phyloP scores from a whole-genome alignment of 345 rosid genomes.

The Gossypium australe region DNA sequence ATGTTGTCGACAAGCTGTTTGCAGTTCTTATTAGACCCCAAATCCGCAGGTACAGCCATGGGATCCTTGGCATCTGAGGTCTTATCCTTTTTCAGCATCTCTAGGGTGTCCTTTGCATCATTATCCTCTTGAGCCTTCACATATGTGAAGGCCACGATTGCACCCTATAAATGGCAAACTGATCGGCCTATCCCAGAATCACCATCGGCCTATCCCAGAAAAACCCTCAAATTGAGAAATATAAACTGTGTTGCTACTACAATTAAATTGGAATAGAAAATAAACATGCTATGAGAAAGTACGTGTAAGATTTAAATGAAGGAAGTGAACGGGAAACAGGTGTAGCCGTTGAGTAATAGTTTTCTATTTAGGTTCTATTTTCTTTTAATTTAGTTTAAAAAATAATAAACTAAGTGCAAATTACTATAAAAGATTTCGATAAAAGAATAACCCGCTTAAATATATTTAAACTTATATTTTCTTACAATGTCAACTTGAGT shows the following conservation, averaged over 20 bases:
- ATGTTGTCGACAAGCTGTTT: conserved; percentile 58
- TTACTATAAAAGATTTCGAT: too few species aligned
- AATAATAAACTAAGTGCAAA: too few species aligned
- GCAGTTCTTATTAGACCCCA: conserved; percentile 70
- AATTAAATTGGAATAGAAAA: neutral
- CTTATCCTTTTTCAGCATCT: conserved; percentile 37
- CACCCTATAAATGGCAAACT: conserved; percentile 56
- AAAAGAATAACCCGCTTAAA: too few species aligned
- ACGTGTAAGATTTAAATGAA: too few species aligned
- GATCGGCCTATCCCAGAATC: conserved; percentile 82
- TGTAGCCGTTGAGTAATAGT: too few species aligned
- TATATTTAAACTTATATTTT: too few species aligned
- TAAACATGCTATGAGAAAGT: neutral
- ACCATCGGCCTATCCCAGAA: conserved; percentile 61
- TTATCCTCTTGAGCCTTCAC: conserved; percentile 57
- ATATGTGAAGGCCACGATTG: conserved; percentile 69
- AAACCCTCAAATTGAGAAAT: too few species aligned
- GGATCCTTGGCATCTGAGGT: conserved; percentile 52
- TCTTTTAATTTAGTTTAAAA: too few species aligned
- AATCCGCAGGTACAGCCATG: conserved; percentile 43
- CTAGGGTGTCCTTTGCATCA: conserved; percentile 54
- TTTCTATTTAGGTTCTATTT: too few species aligned
- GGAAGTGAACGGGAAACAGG: too few species aligned
- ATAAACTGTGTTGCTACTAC: too few species aligned
- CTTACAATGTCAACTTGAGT: too few species aligned